Base-by-base conservation (phyloP, 371 early-diverging fungal genomes). In the Paramicrosporidium saccamoebae region DNA sequence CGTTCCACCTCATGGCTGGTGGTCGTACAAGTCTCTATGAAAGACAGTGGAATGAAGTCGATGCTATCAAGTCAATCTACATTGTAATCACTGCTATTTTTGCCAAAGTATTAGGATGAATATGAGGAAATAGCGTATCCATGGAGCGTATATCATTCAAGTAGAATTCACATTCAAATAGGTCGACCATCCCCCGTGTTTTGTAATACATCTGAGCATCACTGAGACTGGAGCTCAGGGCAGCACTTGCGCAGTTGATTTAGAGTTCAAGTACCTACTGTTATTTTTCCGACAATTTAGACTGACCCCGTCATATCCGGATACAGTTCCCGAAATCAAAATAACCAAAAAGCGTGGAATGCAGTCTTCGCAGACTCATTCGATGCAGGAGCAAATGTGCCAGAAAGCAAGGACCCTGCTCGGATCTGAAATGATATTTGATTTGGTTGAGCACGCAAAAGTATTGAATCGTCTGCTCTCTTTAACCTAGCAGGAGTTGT, bases 381-480 rank as follows among this genome's bases (percentile, higher is more conserved):
- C 46, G 12, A 35, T 64, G 1, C 22, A 34, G 10, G 37, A 25
- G 5, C 30, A 51, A 12, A 30, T 62, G 0, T 39, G 42, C 17
- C 24, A 23, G 4, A 39, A 50, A 5, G 52, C 57, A 1, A 45
- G 41, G 10, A 37, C 35, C n/a, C 31, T 54, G 8, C 22, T 49
- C 0, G 65, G 63, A 3, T 46, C 48, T 19, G 72, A 72, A 39
- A 65, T 71, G 66, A 46, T 65, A 28, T 71, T 57, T 20, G 67
- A 64, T 26, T 29, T 72, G 3, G 56, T n/a, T n/a, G n/a, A n/a
- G n/a, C n/a, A n/a, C n/a, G n/a, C n/a, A n/a, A n/a, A n/a, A n/a
- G n/a, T n/a, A n/a, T n/a, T n/a, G n/a, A n/a, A n/a, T n/a, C n/a
- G n/a, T n/a, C n/a, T n/a, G n/a, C n/a, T n/a, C n/a, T n/a, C n/a